Percentiles rank a stretch among this genome's conserved stretches.
These are phyloP conservation scores for Metschnikowia reukaufii DNA, from an alignment of 805 yeast genomes.

Conservation along the genomic window DNA sequence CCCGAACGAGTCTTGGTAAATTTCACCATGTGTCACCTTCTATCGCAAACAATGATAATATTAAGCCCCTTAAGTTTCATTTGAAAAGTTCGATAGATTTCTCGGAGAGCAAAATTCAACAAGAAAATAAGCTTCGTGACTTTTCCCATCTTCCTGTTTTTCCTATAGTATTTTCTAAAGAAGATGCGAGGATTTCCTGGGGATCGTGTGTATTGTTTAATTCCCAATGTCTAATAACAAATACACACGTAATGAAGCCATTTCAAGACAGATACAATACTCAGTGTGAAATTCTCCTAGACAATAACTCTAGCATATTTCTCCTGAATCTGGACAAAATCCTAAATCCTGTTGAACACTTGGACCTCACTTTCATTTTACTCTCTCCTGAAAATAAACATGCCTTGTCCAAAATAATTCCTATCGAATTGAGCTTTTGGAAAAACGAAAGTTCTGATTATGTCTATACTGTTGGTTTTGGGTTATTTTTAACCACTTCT, in stretches of 20 bases:
- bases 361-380: constrained; percentile 41
- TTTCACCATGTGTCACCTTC: neutral
- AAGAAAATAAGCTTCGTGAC: neutral
- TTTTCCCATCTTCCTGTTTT: neutral
- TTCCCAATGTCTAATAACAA: constrained; percentile 36
- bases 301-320: neutral
- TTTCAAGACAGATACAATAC: constrained; percentile 7
- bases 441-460: neutral
- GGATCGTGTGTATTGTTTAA: constrained; percentile 44
- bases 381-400: constrained; percentile 20
- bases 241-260: constrained; percentile 40
- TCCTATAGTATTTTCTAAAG: neutral
- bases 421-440: neutral
- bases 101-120: neutral
- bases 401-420: constrained; percentile 16
- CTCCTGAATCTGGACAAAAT: constrained; percentile 17
- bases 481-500: constrained; percentile 32
- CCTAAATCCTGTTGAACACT: constrained; percentile 30
- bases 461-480: constrained; percentile 36
- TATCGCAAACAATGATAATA: neutral
- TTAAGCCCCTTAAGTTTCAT: neutral
- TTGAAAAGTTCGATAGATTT: neutral
- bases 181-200: constrained; percentile 31
- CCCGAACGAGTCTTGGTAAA: neutral
- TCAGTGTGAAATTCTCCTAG: constrained; percentile 9